phyloP scores from a whole-genome alignment of 768 basidiomycete species.

The Tylopilus balloui region DNA sequence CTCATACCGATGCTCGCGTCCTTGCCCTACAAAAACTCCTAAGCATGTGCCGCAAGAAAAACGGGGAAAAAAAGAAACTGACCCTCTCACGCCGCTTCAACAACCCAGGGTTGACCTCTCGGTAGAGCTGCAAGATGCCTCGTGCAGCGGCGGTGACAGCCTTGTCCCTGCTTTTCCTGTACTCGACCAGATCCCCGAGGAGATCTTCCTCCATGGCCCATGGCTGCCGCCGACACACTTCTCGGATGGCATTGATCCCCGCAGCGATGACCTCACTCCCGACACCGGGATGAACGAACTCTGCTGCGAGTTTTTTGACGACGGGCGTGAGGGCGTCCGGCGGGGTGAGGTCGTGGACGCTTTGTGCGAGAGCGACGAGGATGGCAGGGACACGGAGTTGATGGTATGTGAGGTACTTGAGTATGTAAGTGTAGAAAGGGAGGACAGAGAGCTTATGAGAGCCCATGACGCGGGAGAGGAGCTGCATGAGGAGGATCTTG shows the following conservation, averaged over 20 bases:
- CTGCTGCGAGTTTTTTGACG: conserved; percentile 85
- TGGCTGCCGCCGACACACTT: conserved; percentile 91
- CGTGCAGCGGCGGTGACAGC: conserved; percentile 85
- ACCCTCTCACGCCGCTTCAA: conserved; percentile 85
- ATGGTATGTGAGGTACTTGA: conserved; percentile 89
- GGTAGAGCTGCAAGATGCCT: conserved; percentile 81
- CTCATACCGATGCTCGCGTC: conserved; percentile 75
- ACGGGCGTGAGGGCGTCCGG: conserved; percentile 90
- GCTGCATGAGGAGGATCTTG: conserved; percentile 95
- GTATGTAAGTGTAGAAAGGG: conserved; percentile 91
- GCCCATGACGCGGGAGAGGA: conserved; percentile 91
- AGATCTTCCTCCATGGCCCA: conserved; percentile 97
- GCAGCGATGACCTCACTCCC: conserved; percentile 93
- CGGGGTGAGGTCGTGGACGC: conserved; percentile 91
- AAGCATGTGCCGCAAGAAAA: background rate
- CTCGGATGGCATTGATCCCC: conserved; percentile 92
- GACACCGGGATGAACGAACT: conserved; percentile 97
- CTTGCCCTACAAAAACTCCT: conserved; percentile 63
- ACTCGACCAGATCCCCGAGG: conserved; percentile 88
- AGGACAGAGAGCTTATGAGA: conserved; percentile 90
- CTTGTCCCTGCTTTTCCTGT: conserved; percentile 93
- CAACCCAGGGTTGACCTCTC: conserved; percentile 95
- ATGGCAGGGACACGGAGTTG: conserved; percentile 92
- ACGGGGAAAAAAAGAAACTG: conserved; percentile 21
- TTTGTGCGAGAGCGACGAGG: conserved; percentile 90